Conservation (phyloP, 257 asterid genomes). For the Scutellaria galericulata region DNA sequence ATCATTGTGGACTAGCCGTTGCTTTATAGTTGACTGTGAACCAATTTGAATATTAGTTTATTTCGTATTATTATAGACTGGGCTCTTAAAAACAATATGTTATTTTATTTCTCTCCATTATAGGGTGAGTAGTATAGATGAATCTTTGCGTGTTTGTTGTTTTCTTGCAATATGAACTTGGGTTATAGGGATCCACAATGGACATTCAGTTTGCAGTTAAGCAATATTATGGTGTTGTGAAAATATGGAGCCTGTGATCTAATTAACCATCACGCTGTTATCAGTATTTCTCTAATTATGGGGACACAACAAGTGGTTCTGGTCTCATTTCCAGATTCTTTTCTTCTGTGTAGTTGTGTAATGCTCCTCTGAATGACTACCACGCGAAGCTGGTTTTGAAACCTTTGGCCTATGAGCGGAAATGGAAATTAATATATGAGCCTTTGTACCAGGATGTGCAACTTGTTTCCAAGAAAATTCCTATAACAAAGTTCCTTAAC, state of each 20-base stretch:
- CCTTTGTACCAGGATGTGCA: constrained; percentile 88
- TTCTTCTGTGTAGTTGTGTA: constrained; percentile 62
- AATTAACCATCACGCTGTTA: neutral
- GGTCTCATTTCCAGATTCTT: constrained; percentile 22
- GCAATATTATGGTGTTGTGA: neutral
- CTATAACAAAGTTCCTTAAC: constrained; percentile 79
- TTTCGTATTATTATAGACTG: neutral
- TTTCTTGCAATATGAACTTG: constrained; percentile 2
- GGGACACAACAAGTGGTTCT: neutral
- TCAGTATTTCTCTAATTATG: constrained; percentile 7
- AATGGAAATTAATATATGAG: constrained; percentile 88
- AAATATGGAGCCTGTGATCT: neutral
- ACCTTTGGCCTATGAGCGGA: constrained; percentile 81
- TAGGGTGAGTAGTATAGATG: constrained; percentile 1
- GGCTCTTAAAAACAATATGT: neutral
- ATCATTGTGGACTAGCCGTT: too few species aligned
- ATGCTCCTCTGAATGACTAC: constrained; percentile 84
- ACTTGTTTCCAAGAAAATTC: constrained; percentile 92
- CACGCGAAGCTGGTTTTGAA: constrained; percentile 90
- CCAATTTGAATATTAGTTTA: neutral
- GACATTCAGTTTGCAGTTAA: constrained; percentile 1
- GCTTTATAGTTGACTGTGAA: too few species aligned
- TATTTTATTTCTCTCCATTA: neutral
- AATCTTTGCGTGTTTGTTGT: neutral
- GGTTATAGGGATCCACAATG: constrained; percentile 3